A percentile compares a stretch with the other conserved stretches of the same genome.
Conservation (phyloP, 2,329 filamentous ascomycete genomes). For the Hypoxylon sp. region DNA sequence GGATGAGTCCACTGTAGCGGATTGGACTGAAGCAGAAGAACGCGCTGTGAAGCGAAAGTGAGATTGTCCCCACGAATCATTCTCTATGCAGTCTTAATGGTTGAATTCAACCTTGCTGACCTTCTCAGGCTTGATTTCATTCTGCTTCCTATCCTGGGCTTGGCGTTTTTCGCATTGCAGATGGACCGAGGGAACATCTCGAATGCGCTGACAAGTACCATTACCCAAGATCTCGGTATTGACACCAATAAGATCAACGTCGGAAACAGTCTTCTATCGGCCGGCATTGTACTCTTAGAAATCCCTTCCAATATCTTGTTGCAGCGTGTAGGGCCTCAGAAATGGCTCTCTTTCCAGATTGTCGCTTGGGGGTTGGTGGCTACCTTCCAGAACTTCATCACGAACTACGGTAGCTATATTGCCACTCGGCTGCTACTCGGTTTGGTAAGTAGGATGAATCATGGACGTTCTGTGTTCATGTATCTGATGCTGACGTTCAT, state of each 20-base stretch:
- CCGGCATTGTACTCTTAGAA: slow-evolving; percentile 54
- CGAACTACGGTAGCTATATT: slow-evolving; percentile 61
- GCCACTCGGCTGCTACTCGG: slow-evolving; percentile 62
- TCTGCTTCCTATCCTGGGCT: slow-evolving; percentile 53
- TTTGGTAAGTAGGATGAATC: slow-evolving; percentile 46
- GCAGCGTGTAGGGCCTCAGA: slow-evolving; percentile 50
- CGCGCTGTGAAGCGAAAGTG: slow-evolving; percentile 53
- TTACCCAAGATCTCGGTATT: slow-evolving; percentile 51
- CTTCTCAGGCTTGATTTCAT: slow-evolving; percentile 49
- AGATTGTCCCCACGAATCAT: slow-evolving; percentile 9
- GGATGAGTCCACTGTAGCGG: slow-evolving; percentile 39
- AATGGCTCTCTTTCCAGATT: slow-evolving; percentile 54
- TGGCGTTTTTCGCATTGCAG: slow-evolving; percentile 54
- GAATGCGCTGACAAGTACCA: slow-evolving; percentile 54
- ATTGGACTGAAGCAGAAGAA: slow-evolving; percentile 53
- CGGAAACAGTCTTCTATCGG: slow-evolving; percentile 52
- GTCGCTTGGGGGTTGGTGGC: slow-evolving; percentile 55
- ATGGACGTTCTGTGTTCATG: not conserved
- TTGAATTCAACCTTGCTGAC: slow-evolving; percentile 16
- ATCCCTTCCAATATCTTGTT: slow-evolving; percentile 55
- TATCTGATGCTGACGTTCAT: slow-evolving; percentile 15
- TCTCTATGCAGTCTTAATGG: not conserved
- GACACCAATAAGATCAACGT: slow-evolving; percentile 52
- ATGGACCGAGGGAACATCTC: slow-evolving; percentile 55
- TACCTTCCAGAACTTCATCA: slow-evolving; percentile 55